Percentiles rank a stretch among this genome's conserved stretches.
Evolutionary conservation across 805 yeast species (phyloP).

Genomic region (Spathaspora hagerdaliae): DNA sequence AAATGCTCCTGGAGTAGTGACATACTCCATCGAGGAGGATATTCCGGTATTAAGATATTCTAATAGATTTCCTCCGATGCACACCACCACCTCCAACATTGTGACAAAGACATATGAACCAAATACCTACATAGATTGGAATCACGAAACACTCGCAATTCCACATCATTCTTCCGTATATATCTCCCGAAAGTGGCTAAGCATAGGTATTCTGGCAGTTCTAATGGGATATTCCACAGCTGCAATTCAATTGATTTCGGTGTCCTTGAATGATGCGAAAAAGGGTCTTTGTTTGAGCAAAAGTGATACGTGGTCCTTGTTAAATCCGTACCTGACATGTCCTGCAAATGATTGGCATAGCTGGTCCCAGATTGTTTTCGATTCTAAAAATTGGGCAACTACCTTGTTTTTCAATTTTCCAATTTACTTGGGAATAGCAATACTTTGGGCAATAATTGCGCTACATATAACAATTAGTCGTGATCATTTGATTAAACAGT

Average conservation of each 20-base stretch:
- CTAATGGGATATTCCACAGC: slow-evolving; percentile 47
- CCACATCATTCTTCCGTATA: slow-evolving; percentile 11
- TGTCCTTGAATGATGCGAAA: slow-evolving; percentile 48
- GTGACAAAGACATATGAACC: slow-evolving; percentile 26
- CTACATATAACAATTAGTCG: slow-evolving; percentile 24
- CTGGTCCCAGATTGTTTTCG: slow-evolving; percentile 31
- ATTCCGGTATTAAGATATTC: slow-evolving; percentile 8
- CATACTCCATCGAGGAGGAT: slow-evolving; percentile 6
- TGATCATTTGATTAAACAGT: slow-evolving; percentile 29
- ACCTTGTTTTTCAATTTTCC: slow-evolving; percentile 30
- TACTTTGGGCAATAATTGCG: slow-evolving; percentile 20
- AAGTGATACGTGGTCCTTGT: slow-evolving; percentile 35
- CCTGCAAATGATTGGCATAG: slow-evolving; percentile 37
- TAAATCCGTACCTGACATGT: slow-evolving; percentile 41
- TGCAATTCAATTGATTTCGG: slow-evolving; percentile 45
- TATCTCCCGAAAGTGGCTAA: slow-evolving; percentile 42
- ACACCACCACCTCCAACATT: neutral
- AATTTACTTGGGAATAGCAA: slow-evolving; percentile 27
- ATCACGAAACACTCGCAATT: slow-evolving; percentile 33
- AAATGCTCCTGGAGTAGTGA: neutral
- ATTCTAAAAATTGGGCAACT: slow-evolving; percentile 14
- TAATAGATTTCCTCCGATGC: neutral
- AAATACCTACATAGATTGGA: slow-evolving; percentile 51
- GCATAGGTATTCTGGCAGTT: slow-evolving; percentile 42
- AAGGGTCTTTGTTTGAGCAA: slow-evolving; percentile 47